Percentiles rank a stretch among this genome's conserved stretches.
Evolutionary conservation across 140 eudicot species (phyloP).

Genomic region (Eryngium alpinum): DNA sequence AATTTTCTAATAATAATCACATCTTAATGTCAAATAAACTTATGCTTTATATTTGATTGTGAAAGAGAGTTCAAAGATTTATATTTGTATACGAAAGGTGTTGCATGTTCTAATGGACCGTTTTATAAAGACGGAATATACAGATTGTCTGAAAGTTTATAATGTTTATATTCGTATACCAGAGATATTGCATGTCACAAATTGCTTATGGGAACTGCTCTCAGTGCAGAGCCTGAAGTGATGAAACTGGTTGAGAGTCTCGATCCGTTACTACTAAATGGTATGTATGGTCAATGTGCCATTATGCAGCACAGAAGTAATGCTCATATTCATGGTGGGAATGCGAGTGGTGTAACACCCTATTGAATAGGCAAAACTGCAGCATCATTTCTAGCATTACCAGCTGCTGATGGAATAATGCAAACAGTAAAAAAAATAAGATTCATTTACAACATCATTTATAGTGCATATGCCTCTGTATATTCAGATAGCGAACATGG

Average conservation of each 20-base stretch:
- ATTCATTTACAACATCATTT: neutral
- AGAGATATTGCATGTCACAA: too few relatives aligned
- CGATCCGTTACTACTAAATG: slow-evolving; percentile 41
- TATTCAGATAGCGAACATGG: neutral
- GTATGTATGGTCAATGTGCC: slow-evolving; percentile 46
- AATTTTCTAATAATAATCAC: too few relatives aligned
- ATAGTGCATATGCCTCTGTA: neutral
- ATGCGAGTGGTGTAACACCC: slow-evolving; percentile 40
- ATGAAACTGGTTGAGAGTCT: slow-evolving; percentile 29
- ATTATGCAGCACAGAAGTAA: slow-evolving; percentile 39
- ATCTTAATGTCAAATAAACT: too few relatives aligned
- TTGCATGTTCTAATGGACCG: too few relatives aligned
- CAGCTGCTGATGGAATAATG: neutral
- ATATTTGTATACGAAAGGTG: too few relatives aligned
- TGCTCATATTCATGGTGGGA: slow-evolving; percentile 35
- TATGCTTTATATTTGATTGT: too few relatives aligned
- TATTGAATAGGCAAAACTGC: slow-evolving; percentile 29
- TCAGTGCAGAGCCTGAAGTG: neutral
- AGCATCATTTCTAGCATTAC: neutral
- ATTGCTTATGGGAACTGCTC: too few relatives aligned
- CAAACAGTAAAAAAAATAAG: neutral
- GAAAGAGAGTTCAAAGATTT: too few relatives aligned
- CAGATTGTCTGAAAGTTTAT: too few relatives aligned
- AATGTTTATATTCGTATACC: too few relatives aligned
- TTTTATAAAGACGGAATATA: too few relatives aligned